A percentile compares a stretch with the other conserved stretches of the same genome.
phyloP scores from a whole-genome alignment of 108 stramenopile genomes.

The Nitzschia sp. region DNA sequence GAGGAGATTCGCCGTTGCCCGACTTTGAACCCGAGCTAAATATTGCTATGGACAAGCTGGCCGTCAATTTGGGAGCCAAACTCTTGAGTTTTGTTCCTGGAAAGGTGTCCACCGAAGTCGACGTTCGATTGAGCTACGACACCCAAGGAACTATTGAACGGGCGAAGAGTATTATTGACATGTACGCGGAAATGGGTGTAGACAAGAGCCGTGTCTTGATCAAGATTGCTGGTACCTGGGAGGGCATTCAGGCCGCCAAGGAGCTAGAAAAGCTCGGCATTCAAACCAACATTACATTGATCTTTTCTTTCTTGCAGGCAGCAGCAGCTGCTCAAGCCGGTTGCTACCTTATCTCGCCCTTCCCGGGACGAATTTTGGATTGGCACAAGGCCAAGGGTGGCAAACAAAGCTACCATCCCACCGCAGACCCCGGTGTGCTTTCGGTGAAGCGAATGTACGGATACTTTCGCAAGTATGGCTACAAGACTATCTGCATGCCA shows the following conservation, averaged over 20 bases:
- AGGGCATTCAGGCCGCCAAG: constrained; percentile 94
- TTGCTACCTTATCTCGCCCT: constrained; percentile 94
- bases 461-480: constrained; percentile 77
- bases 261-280: constrained; percentile 93
- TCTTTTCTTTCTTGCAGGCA: constrained; percentile 95
- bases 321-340: constrained; percentile 94
- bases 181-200: constrained; percentile 91
- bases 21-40: constrained; percentile 50
- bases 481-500: constrained; percentile 97
- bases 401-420: constrained; percentile 55
- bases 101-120: constrained; percentile 96
- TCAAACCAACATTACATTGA: constrained; percentile 93
- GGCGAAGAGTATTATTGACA: constrained; percentile 85
- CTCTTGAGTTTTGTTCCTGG: constrained; percentile 88
- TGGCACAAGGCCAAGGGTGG: constrained; percentile 87
- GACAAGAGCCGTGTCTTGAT: constrained; percentile 85
- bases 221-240: constrained; percentile 99
- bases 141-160: constrained; percentile 84
- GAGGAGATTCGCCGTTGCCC: constrained; percentile 50
- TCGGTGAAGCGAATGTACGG: constrained; percentile 86
- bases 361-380: constrained; percentile 97
- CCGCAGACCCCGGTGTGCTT: constrained; percentile 92
- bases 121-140: constrained; percentile 93
- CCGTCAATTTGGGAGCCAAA: constrained; percentile 93
- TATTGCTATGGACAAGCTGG: constrained; percentile 90